phyloP scores from a whole-genome alignment of 139 green algal genomes.

The Tetraselmis striata region DNA sequence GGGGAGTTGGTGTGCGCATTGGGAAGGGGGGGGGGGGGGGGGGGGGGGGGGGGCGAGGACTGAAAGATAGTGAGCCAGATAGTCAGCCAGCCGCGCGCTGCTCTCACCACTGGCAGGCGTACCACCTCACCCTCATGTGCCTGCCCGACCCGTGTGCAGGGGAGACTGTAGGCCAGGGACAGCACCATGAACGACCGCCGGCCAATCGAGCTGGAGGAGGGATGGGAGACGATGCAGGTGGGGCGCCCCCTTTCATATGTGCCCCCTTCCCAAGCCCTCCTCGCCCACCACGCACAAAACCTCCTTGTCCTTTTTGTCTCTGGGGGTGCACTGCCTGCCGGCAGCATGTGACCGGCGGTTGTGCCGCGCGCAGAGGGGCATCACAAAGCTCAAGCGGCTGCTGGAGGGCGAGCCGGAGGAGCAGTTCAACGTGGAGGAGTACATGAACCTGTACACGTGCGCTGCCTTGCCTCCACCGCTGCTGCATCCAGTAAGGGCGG shows the following conservation, averaged over 20 bases:
- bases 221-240: constrained; percentile 87
- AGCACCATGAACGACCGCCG: constrained; percentile 23
- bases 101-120: too few species aligned
- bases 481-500: background rate
- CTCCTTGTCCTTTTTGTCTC: background rate
- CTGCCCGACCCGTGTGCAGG: too few species aligned
- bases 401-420: constrained; percentile 75
- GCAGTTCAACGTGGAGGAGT: constrained; percentile 90
- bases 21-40: too few species aligned
- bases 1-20: too few species aligned
- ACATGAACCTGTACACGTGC: constrained; percentile 96
- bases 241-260: background rate
- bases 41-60: too few species aligned
- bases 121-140: too few species aligned
- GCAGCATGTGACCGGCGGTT: too few species aligned
- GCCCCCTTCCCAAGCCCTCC: background rate
- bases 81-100: too few species aligned
- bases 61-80: too few species aligned
- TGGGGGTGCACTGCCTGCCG: background rate
- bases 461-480: constrained; percentile 11
- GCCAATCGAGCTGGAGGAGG: constrained; percentile 78
- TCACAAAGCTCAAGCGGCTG: constrained; percentile 89
- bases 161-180: too few species aligned
- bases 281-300: background rate
- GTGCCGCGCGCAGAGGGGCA: constrained; percentile 77